phyloP scores from a whole-genome alignment of 73 alveolate genomes.

The Paramecium bursaria region DNA sequence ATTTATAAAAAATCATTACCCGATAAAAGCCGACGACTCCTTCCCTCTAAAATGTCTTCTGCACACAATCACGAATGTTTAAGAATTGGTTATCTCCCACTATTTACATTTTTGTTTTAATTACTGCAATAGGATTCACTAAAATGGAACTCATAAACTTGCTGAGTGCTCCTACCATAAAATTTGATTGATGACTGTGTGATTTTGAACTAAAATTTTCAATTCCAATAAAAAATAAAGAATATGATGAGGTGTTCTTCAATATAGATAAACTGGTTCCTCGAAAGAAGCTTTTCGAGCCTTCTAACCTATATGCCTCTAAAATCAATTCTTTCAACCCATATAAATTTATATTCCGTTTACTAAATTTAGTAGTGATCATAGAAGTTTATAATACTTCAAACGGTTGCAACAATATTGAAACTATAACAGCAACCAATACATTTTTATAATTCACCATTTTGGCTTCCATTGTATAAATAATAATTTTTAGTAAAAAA shows the following conservation, averaged over 20 bases:
- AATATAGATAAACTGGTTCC: slow-evolving; percentile 22
- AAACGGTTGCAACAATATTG: neutral
- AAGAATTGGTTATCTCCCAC: too few relatives aligned
- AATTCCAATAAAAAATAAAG: slow-evolving; percentile 27
- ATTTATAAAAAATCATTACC: too few relatives aligned
- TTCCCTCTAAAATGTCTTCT: too few relatives aligned
- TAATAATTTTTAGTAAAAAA: too few relatives aligned
- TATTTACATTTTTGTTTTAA: too few relatives aligned
- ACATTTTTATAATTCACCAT: slow-evolving; percentile 22
- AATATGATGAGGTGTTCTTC: slow-evolving; percentile 22
- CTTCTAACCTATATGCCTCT: slow-evolving; percentile 2
- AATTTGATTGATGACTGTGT: too few relatives aligned
- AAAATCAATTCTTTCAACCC: neutral
- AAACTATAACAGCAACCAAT: neutral
- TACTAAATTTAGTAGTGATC: slow-evolving; percentile 17
- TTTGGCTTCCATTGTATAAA: too few relatives aligned
- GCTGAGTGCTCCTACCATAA: too few relatives aligned
- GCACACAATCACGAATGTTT: too few relatives aligned
- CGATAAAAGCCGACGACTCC: too few relatives aligned
- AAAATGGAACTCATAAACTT: too few relatives aligned
- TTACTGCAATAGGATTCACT: too few relatives aligned
- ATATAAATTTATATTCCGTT: slow-evolving; percentile 27
- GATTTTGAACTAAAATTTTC: slow-evolving; percentile 15
- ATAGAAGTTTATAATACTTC: slow-evolving; percentile 32
- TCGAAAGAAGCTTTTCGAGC: slow-evolving; percentile 28